Conservation (phyloP, 805 yeast genomes). For the Groenewaldozyma tartarivorans region DNA sequence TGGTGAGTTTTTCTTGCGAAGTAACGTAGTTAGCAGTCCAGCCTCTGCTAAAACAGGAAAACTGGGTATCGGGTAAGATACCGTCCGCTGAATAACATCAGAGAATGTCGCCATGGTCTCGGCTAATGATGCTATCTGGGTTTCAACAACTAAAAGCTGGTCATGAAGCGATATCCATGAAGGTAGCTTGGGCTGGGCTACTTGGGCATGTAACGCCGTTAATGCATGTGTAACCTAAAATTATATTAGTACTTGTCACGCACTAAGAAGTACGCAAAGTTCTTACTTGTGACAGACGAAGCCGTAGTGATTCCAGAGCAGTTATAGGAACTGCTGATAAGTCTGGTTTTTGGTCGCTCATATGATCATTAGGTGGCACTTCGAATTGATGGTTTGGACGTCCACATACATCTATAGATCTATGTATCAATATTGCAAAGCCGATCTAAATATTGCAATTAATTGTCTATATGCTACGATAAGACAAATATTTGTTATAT, state of each 20-base stretch:
- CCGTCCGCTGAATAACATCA: conserved; percentile 51
- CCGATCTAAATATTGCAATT: neutral
- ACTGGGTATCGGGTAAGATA: conserved; percentile 71
- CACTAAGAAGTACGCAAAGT: conserved; percentile 1
- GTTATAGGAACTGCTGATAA: conserved; percentile 46
- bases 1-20: conserved; percentile 82
- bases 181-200: conserved; percentile 37
- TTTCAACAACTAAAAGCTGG: conserved; percentile 72
- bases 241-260: neutral
- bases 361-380: neutral
- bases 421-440: no score
- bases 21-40: conserved; percentile 69
- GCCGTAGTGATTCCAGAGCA: conserved; percentile 52
- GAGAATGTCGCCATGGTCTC: conserved; percentile 53
- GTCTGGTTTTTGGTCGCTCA: conserved; percentile 18
- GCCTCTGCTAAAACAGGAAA: conserved; percentile 84
- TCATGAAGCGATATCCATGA: conserved; percentile 65
- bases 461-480: neutral
- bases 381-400: no score
- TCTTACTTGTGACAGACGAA: conserved; percentile 47
- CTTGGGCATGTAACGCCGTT: conserved; percentile 43
- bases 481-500: neutral
- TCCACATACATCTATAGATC: no score
- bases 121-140: conserved; percentile 76
- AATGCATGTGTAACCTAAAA: conserved; percentile 45